These are phyloP conservation scores for Trametes coccinea DNA, from an alignment of 768 basidiomycete genomes.

Conservation along the genomic window DNA sequence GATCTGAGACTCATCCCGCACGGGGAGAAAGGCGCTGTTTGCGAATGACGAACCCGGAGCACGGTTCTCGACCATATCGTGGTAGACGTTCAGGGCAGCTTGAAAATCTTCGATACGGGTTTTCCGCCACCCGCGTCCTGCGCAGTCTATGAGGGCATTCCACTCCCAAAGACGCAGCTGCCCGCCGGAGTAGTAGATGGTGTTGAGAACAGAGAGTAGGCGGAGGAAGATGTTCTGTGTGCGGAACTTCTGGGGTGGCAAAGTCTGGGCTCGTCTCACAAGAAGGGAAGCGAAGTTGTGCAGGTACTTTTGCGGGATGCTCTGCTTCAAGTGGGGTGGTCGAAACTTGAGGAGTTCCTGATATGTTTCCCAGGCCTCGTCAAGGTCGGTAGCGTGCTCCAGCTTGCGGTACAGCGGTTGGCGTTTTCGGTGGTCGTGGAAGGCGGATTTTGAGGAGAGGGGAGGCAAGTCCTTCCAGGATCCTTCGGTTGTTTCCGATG, in stretches of 20 bases:
- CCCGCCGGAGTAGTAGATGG: conserved; percentile 56
- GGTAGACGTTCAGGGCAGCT: conserved; percentile 57
- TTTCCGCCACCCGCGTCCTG: conserved; percentile 66
- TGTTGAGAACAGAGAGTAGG: conserved; percentile 65
- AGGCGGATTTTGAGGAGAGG: background rate
- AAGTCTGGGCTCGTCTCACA: conserved; percentile 28
- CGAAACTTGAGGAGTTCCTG: conserved; percentile 8
- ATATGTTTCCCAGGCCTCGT: conserved; percentile 16
- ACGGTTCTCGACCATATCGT: conserved; percentile 53
- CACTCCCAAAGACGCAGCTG: conserved; percentile 64
- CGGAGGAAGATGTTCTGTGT: conserved; percentile 63
- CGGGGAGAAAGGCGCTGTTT: background rate
- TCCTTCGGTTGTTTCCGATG: conserved; percentile 1
- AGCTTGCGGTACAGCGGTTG: conserved; percentile 9
- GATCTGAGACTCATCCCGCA: conserved; percentile 1
- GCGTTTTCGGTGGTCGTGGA: conserved; percentile 2
- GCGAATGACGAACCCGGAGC: conserved; percentile 40
- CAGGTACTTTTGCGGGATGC: conserved; percentile 45
- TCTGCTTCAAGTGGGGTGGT: conserved; percentile 8
- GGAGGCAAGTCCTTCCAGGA: background rate
- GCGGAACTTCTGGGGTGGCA: conserved; percentile 44
- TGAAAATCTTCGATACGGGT: conserved; percentile 58
- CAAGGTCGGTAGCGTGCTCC: background rate
- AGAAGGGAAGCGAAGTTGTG: conserved; percentile 64
- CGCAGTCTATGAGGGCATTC: conserved; percentile 71